Base-by-base conservation (phyloP, 129 eudicot genomes). In the Saposhnikovia divaricata region DNA sequence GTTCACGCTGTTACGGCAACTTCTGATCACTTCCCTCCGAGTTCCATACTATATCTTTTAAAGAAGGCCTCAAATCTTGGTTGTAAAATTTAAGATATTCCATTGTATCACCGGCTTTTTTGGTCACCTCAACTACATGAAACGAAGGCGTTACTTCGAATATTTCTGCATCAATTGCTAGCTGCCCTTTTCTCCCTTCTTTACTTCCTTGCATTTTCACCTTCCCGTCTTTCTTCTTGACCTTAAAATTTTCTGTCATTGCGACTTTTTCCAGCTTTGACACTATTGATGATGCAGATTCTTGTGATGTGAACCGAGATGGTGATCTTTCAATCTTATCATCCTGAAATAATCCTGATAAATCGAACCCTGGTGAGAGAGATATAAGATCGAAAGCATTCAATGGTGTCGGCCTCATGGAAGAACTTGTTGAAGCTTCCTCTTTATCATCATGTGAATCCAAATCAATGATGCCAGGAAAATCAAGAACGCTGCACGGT, bases 121-220 rank as follows among this genome's bases (percentile, higher is more conserved):
- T 90, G 78, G 84, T 90, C 82, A 90, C 83, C 86, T 90, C 92
- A 78, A 90, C 88, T 59, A 88, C 79, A 57, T 84, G 90, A 57
- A 88, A 86, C 46, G 90, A 85, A 0, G 96, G 92, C 16, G 96
- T 83, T 21, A 90, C 84, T 83, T 88, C 92, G 50, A 86, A 90
- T 14, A 90, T 90, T 81, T 90, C 92, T 4, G 92, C 92, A 57
- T 88, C 86, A 18, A 90, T 88, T n/a, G 77, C 82, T 47, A 90
- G 82, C 39, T 66, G 82, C 78, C 92, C 92, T 72, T 88, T 88
- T n/a, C 92, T 79, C 21, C 96, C 92, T 73, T 77, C 90, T 74
- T 83, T 88, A 66, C 40, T 72, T 1, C 90, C 85, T 63, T 88
- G 85, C 80, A 90, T 27, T 80, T 83, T 81, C 77, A 90, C 87